A percentile compares a stretch with the other conserved stretches of the same genome.
phyloP scores from a whole-genome alignment of 2,329 filamentous ascomycete species.

The Aspergillus latus region DNA sequence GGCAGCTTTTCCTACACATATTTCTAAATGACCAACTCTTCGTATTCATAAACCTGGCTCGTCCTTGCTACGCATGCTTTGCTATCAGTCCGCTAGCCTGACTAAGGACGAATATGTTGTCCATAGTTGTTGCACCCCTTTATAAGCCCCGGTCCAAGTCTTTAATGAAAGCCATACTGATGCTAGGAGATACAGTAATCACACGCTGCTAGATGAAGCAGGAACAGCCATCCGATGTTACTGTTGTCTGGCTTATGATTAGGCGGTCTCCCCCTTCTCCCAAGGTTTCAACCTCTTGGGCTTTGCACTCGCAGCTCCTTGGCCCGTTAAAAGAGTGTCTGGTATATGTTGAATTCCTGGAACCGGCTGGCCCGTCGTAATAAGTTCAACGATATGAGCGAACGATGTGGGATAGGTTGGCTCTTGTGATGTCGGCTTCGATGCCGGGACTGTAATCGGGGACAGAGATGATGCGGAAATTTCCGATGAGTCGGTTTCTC shows the following conservation, averaged over 20 bases:
- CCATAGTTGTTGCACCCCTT: no score
- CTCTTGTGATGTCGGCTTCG: constrained; percentile 47
- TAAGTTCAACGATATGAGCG: constrained; percentile 79
- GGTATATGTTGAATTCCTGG: constrained; percentile 87
- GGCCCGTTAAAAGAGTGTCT: constrained; percentile 70
- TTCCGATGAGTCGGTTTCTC: constrained; percentile 9
- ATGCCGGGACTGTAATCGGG: constrained; percentile 11
- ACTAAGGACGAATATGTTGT: background rate
- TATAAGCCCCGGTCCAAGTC: no score
- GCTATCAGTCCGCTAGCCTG: background rate
- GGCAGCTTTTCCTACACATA: background rate
- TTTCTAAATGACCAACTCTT: constrained; percentile 6
- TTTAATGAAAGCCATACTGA: no score
- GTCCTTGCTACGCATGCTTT: background rate
- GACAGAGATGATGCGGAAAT: constrained; percentile 11
- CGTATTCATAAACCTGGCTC: constrained; percentile 8
- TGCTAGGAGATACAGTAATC: no score
- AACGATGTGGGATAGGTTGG: constrained; percentile 78
- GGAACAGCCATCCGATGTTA: no score
- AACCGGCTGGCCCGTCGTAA: constrained; percentile 77
- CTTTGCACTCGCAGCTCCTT: constrained; percentile 59
- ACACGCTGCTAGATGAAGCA: no score
- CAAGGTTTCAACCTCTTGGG: constrained; percentile 69
- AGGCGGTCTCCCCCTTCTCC: constrained; percentile 61
- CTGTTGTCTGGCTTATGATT: background rate